Percentiles rank a stretch among this genome's conserved stretches.
These are phyloP conservation scores for Posidonia australis DNA, from an alignment of 106 monocot genomes.

Conservation along the genomic window DNA sequence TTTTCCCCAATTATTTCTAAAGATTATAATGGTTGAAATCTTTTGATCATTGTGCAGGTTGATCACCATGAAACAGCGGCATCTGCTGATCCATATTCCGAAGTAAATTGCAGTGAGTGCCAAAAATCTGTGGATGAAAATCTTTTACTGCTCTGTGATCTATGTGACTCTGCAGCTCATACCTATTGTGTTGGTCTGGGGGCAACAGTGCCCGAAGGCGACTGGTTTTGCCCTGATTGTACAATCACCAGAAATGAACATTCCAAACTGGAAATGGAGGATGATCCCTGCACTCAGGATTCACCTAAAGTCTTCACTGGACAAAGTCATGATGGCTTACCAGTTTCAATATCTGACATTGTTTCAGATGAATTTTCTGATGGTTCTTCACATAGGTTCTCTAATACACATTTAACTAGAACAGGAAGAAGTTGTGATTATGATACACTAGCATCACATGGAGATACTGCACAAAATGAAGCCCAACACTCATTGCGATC, in stretches of 20 bases:
- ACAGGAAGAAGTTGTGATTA: too few relatives aligned
- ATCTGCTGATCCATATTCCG: slow-evolving; percentile 34
- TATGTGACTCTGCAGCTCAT: slow-evolving; percentile 66
- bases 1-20: too few relatives aligned
- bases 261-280: slow-evolving; percentile 25
- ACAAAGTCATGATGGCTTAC: background rate
- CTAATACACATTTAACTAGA: too few relatives aligned
- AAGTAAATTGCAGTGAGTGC: slow-evolving; percentile 43
- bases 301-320: slow-evolving; percentile 2
- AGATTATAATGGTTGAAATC: too few relatives aligned
- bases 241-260: slow-evolving; percentile 32
- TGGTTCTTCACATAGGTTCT: too few relatives aligned
- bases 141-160: slow-evolving; percentile 60
- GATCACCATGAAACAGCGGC: background rate
- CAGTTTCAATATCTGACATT: slow-evolving; percentile 21
- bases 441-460: background rate
- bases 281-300: slow-evolving; percentile 13
- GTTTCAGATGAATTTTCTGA: slow-evolving; percentile 10
- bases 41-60: too few relatives aligned
- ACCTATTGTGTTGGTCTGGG: slow-evolving; percentile 67
- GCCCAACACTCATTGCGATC: background rate
- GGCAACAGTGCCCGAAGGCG: slow-evolving; percentile 54
- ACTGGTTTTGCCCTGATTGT: slow-evolving; percentile 82
- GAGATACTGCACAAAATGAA: background rate
- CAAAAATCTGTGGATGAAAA: slow-evolving; percentile 40